A percentile compares a stretch with the other conserved stretches of the same genome.
These are phyloP conservation scores for Orbilia quercus DNA, from an alignment of 2,329 filamentous ascomycete genomes.

Conservation along the genomic window DNA sequence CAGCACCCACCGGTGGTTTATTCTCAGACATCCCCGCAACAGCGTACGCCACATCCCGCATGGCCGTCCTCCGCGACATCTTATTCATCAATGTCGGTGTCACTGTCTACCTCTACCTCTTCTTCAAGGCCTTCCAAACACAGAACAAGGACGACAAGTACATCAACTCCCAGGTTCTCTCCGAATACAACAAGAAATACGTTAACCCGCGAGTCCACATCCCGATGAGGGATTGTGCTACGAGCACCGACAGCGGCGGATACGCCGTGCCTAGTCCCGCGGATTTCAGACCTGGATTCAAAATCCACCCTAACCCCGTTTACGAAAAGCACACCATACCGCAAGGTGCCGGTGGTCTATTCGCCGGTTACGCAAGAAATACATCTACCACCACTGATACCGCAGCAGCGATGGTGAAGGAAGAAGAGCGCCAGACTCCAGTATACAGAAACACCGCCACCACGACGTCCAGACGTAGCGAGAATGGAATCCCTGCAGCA, in stretches of 20 bases:
- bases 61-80: conserved; percentile 83
- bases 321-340: conserved; percentile 28
- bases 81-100: conserved; percentile 80
- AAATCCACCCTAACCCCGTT: conserved; percentile 25
- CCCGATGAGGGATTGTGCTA: conserved; percentile 57
- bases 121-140: conserved; percentile 80
- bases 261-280: conserved; percentile 22
- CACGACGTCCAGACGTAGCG: conserved; percentile 16
- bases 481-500: conserved; percentile 16
- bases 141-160: conserved; percentile 85
- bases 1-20: conserved; percentile 24
- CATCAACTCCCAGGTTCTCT: conserved; percentile 89
- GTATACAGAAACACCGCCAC: conserved; percentile 2
- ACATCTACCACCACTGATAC: neutral
- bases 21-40: conserved; percentile 22
- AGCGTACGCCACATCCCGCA: conserved; percentile 81
- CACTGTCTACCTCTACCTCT: conserved; percentile 78
- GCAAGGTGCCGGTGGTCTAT: conserved; percentile 25
- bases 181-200: conserved; percentile 95
- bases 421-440: neutral
- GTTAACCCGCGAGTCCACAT: conserved; percentile 86
- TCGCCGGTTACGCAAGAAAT: conserved; percentile 19
- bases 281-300: conserved; percentile 32
- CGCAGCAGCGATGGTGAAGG: conserved; percentile 10
- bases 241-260: conserved; percentile 43